Conservation (phyloP, 2,329 filamentous ascomycete species). For the Colletotrichum filicis region DNA sequence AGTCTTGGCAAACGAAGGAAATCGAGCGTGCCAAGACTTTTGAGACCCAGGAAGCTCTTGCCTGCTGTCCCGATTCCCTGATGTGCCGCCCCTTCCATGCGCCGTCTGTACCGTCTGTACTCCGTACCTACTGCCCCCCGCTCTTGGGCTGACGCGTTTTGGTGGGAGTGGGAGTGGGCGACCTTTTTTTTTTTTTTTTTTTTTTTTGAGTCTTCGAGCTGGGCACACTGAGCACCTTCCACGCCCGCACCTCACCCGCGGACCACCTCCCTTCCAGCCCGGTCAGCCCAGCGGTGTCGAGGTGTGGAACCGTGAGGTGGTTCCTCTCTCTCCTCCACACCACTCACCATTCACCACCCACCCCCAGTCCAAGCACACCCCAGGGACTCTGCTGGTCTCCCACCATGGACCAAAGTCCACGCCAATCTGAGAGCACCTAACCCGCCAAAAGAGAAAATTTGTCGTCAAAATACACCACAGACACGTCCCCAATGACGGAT, state of each 20-base stretch:
- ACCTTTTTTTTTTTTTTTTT: background rate
- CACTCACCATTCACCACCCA: conserved; percentile 5
- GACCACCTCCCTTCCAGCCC: no score
- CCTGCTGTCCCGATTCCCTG: background rate
- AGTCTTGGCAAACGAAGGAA: conserved; percentile 34
- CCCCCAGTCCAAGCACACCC: conserved; percentile 19
- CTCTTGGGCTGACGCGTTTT: conserved; percentile 33
- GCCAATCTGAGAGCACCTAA: conserved; percentile 27
- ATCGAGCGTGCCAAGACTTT: conserved; percentile 33
- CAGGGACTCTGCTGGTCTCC: conserved; percentile 10
- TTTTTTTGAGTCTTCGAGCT: background rate
- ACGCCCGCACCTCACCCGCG: background rate
- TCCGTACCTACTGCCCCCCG: background rate
- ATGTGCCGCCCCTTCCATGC: background rate
- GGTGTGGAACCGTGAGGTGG: background rate
- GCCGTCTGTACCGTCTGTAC: no score
- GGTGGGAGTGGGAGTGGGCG: conserved; percentile 25
- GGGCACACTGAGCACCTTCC: background rate
- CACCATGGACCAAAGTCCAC: background rate
- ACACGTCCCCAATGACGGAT: conserved; percentile 33
- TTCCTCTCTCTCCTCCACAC: background rate
- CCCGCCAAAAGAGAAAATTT: conserved; percentile 29
- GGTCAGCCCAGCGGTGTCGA: background rate
- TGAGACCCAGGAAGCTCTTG: conserved; percentile 33
- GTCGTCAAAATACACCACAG: conserved; percentile 17